Evolutionary conservation across 805 yeast genomes (phyloP).

Genomic region (Saccharomycopsis sp.): DNA sequence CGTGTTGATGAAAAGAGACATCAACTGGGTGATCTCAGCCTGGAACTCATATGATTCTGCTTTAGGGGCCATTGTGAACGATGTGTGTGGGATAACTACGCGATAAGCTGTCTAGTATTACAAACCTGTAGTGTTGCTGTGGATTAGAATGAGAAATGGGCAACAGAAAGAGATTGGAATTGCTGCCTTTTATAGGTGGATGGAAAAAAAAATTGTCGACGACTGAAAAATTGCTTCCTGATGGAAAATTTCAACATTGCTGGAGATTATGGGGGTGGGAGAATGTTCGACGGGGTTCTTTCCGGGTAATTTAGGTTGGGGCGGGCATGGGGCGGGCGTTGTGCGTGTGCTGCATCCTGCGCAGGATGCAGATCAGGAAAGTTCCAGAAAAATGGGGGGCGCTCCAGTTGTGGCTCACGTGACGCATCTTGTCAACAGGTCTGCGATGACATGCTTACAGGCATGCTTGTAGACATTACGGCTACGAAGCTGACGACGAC

Average conservation of each 20-base stretch:
- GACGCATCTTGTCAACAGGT: too few species aligned
- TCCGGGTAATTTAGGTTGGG: neutral
- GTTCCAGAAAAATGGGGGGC: too few species aligned
- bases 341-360: too few species aligned
- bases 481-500: too few species aligned
- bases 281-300: constrained; percentile 1
- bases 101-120: too few species aligned
- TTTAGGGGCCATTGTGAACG: constrained; percentile 41
- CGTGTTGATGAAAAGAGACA: constrained; percentile 99
- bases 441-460: too few species aligned
- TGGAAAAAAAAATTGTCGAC: neutral
- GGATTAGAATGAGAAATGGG: neutral
- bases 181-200: neutral
- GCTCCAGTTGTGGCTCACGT: too few species aligned
- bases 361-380: too few species aligned
- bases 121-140: neutral
- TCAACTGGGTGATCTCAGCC: constrained; percentile 99
- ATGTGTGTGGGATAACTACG: neutral
- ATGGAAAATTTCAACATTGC: too few species aligned
- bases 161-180: neutral
- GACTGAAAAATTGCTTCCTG: neutral
- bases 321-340: neutral
- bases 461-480: too few species aligned
- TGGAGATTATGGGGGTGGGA: too few species aligned
- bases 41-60: constrained; percentile 92